Evolutionary conservation across 805 yeast species (phyloP).

Genomic region (Wickerhamia fluorescens): DNA sequence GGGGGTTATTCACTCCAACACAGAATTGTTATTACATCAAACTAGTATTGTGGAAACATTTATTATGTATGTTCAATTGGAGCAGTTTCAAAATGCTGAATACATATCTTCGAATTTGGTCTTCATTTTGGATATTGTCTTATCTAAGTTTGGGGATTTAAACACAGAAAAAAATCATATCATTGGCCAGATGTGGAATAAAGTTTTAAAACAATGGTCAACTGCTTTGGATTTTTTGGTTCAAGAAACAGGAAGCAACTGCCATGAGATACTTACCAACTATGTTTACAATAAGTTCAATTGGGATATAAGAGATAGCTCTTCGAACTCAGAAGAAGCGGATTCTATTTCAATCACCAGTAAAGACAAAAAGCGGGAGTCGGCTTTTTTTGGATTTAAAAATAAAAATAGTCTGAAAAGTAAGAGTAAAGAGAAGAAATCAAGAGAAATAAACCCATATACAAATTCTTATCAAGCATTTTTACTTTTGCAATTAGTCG

Average conservation of each 20-base stretch:
- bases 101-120: constrained; percentile 22
- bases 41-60: constrained; percentile 27
- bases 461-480: constrained; percentile 29
- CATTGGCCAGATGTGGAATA: constrained; percentile 27
- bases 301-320: no score
- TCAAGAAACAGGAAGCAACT: constrained; percentile 29
- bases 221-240: constrained; percentile 23
- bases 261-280: constrained; percentile 29
- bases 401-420: constrained; percentile 11
- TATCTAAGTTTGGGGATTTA: constrained; percentile 23
- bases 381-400: constrained; percentile 21
- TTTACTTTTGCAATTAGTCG: constrained; percentile 23
- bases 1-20: constrained; percentile 13
- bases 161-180: constrained; percentile 16
- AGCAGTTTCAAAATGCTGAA: constrained; percentile 33
- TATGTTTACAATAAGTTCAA: constrained; percentile 25
- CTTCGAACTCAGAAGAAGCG: constrained; percentile 4
- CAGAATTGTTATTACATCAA: constrained; percentile 18
- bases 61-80: constrained; percentile 31
- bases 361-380: constrained; percentile 15
- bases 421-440: constrained; percentile 11
- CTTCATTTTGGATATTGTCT: constrained; percentile 21
- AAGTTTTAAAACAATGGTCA: constrained; percentile 21
- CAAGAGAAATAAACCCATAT: constrained; percentile 19
- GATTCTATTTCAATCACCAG: background rate